phyloP scores from a whole-genome alignment of 2,329 filamentous ascomycete species.

The Colletotrichum sp. region DNA sequence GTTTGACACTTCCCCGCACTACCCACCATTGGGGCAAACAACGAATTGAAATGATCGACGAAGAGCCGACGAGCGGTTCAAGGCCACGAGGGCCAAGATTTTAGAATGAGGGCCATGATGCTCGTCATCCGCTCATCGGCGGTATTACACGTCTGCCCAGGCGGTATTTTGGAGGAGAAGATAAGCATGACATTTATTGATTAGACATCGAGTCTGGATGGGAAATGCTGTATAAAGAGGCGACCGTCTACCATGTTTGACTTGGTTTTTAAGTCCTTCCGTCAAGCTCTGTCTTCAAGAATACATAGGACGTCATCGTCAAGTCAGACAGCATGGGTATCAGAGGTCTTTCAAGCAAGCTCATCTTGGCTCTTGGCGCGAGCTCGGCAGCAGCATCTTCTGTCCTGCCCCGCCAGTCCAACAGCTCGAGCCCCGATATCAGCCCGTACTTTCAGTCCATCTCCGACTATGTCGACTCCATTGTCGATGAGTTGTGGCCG shows the following conservation, averaged over 20 bases:
- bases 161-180: not conserved
- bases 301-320: not conserved
- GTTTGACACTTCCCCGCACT: not conserved
- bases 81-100: not conserved
- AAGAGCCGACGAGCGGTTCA: not conserved
- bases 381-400: not conserved
- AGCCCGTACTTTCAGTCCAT: slow-evolving; percentile 16
- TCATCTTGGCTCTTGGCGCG: not conserved
- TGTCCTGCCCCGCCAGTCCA: not conserved
- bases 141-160: not conserved
- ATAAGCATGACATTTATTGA: not conserved
- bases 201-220: not conserved
- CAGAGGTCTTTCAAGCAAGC: not conserved
- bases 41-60: not conserved
- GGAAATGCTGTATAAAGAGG: not conserved
- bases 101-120: not conserved
- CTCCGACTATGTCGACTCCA: slow-evolving; percentile 20
- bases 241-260: no score
- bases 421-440: not conserved
- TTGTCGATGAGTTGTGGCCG: slow-evolving; percentile 31
- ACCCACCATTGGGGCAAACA: not conserved
- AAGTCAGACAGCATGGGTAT: not conserved
- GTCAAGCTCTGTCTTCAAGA: not conserved
- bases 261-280: not conserved
- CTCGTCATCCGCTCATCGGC: not conserved